phyloP scores from a whole-genome alignment of 163 green algal species.

The Prototheca wickerhamii region DNA sequence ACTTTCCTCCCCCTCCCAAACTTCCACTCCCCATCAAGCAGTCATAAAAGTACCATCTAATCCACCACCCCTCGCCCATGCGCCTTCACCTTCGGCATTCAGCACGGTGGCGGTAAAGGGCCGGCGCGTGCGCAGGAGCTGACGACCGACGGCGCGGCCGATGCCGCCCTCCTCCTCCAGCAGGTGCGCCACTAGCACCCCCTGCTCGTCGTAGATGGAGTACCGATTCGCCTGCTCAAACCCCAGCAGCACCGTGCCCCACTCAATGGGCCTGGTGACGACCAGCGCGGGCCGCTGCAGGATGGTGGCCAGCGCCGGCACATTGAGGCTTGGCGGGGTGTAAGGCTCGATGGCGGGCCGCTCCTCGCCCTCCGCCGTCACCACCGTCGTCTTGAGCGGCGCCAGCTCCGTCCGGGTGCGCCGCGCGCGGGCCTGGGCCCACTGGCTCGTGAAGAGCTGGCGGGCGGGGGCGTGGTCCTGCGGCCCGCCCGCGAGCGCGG shows the following conservation, averaged over 20 bases:
- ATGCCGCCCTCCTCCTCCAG: conserved; percentile 28
- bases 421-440: no score
- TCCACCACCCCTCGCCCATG: neutral
- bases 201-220: conserved; percentile 46
- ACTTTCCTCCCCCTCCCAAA: neutral
- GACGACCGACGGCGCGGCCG: conserved; percentile 59
- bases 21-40: neutral
- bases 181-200: conserved; percentile 29
- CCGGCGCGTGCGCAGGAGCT: conserved; percentile 65
- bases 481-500: no score
- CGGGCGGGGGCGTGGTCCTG: no score
- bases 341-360: neutral
- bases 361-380: no score
- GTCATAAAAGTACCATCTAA: neutral
- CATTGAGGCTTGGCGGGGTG: neutral
- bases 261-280: conserved; percentile 70
- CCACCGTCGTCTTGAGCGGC: no score
- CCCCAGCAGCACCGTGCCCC: conserved; percentile 77
- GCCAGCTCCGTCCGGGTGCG: no score
- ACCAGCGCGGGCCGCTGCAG: conserved; percentile 56
- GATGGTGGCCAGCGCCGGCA: neutral
- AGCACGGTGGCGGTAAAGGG: conserved; percentile 75
- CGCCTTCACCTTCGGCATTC: conserved; percentile 50
- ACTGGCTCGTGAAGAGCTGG: no score
- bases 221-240: conserved; percentile 69